Evolutionary conservation across 148 eudicot species (phyloP).

Genomic region (Oxyria digyna): DNA sequence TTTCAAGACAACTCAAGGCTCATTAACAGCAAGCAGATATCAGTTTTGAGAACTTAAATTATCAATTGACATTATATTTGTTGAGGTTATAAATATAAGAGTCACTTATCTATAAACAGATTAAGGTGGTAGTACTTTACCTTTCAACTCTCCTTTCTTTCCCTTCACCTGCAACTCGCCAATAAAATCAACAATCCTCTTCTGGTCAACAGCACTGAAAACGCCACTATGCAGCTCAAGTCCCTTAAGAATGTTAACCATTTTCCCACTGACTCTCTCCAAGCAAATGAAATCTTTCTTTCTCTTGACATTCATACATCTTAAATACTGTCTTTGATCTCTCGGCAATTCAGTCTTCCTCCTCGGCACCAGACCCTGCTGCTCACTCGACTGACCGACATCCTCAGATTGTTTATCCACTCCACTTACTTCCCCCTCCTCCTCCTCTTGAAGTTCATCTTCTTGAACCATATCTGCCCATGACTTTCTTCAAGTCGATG

Average conservation of each 20-base stretch:
- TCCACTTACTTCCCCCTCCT: conserved; percentile 38
- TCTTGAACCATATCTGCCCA: conserved; percentile 97
- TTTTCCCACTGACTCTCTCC: conserved; percentile 62
- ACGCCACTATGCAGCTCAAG: conserved; percentile 84
- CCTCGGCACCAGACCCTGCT: conserved; percentile 15
- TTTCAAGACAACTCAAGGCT: background rate
- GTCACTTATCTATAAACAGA: background rate
- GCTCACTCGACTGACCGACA: conserved; percentile 20
- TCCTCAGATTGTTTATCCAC: conserved; percentile 13
- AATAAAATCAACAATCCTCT: conserved; percentile 57
- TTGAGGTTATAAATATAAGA: background rate
- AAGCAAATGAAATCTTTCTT: conserved; percentile 66
- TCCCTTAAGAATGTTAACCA: conserved; percentile 67
- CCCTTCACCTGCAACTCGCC: conserved; percentile 58
- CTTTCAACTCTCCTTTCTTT: conserved; percentile 60
- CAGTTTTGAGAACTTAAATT: background rate
- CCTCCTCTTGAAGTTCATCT: conserved; percentile 68
- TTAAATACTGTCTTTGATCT: conserved; percentile 64
- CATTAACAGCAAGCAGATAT: background rate
- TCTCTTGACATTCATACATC: conserved; percentile 52
- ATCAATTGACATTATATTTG: background rate
- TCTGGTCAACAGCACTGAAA: conserved; percentile 86
- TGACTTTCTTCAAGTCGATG: conserved; percentile 40
- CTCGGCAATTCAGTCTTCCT: conserved; percentile 43
- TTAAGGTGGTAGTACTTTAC: conserved; percentile 23